phyloP scores from a whole-genome alignment of 2,329 filamentous ascomycete genomes.

The Cadophora sp. region DNA sequence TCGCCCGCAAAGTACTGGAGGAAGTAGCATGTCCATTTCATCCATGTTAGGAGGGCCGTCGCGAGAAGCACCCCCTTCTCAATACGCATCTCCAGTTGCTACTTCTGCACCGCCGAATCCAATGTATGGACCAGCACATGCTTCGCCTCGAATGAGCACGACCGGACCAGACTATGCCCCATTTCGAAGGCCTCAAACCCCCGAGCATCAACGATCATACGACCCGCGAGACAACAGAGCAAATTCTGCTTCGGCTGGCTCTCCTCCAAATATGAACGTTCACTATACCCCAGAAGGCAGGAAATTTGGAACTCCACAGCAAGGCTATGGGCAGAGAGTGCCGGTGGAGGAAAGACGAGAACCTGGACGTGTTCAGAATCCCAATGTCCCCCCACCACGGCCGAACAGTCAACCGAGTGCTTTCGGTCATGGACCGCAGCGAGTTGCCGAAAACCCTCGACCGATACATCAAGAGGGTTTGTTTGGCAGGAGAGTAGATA shows the following conservation, averaged over 20 bases:
- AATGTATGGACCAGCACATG: slow-evolving; percentile 49
- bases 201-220: slow-evolving; percentile 69
- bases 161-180: slow-evolving; percentile 64
- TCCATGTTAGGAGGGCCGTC: slow-evolving; percentile 67
- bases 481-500: slow-evolving; percentile 38
- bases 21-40: slow-evolving; percentile 77
- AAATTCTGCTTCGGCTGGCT: slow-evolving; percentile 44
- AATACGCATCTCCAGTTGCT: slow-evolving; percentile 54
- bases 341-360: slow-evolving; percentile 56
- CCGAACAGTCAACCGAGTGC: slow-evolving; percentile 45
- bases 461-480: slow-evolving; percentile 30
- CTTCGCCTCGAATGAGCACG: slow-evolving; percentile 46
- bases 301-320: slow-evolving; percentile 66
- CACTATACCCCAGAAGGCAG: slow-evolving; percentile 62
- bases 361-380: slow-evolving; percentile 40
- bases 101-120: slow-evolving; percentile 45
- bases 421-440: slow-evolving; percentile 49
- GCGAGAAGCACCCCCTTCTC: slow-evolving; percentile 53
- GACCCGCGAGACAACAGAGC: slow-evolving; percentile 52
- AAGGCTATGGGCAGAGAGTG: slow-evolving; percentile 59
- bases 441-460: slow-evolving; percentile 51
- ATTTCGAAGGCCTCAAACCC: slow-evolving; percentile 73
- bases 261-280: slow-evolving; percentile 50
- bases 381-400: slow-evolving; percentile 41
- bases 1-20: slow-evolving; percentile 52